Evolutionary conservation across 768 basidiomycete genomes (phyloP).

Genomic region (Kockovaella imperatae): DNA sequence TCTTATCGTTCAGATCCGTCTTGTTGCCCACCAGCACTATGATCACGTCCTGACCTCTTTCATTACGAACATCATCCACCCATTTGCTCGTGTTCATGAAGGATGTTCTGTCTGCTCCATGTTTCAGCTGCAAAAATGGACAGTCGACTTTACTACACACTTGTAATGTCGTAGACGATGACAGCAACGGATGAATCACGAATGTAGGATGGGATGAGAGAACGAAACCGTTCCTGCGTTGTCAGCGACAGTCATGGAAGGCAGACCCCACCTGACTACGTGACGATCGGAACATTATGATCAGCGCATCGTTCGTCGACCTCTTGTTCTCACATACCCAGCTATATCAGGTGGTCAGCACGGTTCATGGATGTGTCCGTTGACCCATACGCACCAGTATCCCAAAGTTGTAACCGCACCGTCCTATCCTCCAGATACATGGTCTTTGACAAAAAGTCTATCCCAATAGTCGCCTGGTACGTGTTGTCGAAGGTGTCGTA

Average conservation of each 20-base stretch:
- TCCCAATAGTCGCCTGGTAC: slow-evolving; percentile 60
- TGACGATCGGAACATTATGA: neutral
- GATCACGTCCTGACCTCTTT: slow-evolving; percentile 94
- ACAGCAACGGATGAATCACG: slow-evolving; percentile 98
- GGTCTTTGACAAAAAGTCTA: slow-evolving; percentile 98
- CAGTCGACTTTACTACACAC: slow-evolving; percentile 50
- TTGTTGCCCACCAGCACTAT: slow-evolving; percentile 98
- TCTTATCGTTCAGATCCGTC: slow-evolving; percentile 95
- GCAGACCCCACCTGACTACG: neutral
- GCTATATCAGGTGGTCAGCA: neutral
- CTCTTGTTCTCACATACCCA: neutral
- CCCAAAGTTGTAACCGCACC: slow-evolving; percentile 95
- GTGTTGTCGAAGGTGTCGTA: slow-evolving; percentile 99
- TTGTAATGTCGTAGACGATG: slow-evolving; percentile 98
- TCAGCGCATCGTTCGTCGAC: too few relatives aligned
- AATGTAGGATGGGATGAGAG: slow-evolving; percentile 96
- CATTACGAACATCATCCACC: slow-evolving; percentile 98
- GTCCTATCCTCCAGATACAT: slow-evolving; percentile 99
- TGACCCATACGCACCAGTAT: slow-evolving; percentile 75
- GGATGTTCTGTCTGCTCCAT: slow-evolving; percentile 73
- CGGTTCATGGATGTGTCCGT: neutral
- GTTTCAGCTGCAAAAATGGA: neutral
- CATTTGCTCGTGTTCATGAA: slow-evolving; percentile 97
- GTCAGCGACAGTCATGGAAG: neutral
- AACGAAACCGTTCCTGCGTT: slow-evolving; percentile 90